A percentile compares a stretch with the other conserved stretches of the same genome.
phyloP scores from a whole-genome alignment of 2,329 filamentous ascomycete species.

The Colletotrichum costaricense region DNA sequence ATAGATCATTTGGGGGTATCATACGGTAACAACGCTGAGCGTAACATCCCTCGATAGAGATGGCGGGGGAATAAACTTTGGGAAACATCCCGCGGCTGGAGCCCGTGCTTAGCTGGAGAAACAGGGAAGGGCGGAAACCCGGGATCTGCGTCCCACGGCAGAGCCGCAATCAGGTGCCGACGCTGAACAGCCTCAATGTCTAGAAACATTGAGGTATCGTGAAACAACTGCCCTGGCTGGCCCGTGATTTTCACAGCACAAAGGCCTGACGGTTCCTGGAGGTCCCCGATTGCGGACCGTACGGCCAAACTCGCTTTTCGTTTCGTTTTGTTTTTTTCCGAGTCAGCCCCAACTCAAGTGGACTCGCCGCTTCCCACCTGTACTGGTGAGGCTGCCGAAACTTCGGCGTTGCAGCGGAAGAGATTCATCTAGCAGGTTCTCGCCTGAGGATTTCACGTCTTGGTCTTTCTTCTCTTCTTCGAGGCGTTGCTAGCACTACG shows the following conservation, averaged over 20 bases:
- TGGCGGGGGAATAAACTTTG: background rate
- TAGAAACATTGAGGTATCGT: slow-evolving; percentile 1
- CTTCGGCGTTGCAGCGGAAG: slow-evolving; percentile 21
- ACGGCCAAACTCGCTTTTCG: background rate
- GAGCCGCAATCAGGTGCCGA: slow-evolving; percentile 22
- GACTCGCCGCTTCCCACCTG: slow-evolving; percentile 8
- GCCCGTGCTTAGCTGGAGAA: slow-evolving; percentile 14
- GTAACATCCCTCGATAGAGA: background rate
- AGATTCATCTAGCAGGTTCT: slow-evolving; percentile 14
- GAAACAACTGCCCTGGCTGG: slow-evolving; percentile 1
- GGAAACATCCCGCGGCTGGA: slow-evolving; percentile 21
- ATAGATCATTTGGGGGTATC: slow-evolving; percentile 27
- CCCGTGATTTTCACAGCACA: background rate
- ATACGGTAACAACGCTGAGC: slow-evolving; percentile 19
- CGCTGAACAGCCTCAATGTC: background rate
- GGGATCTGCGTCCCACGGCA: background rate
- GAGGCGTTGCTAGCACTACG: slow-evolving; percentile 24
- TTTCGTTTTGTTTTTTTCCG: slow-evolving; percentile 1
- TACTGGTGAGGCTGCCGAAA: slow-evolving; percentile 22
- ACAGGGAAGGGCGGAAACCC: background rate
- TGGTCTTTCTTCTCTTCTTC: slow-evolving; percentile 35
- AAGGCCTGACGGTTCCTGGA: background rate
- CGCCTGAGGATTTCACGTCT: slow-evolving; percentile 19
- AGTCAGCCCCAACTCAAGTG: background rate
- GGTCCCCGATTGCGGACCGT: background rate